These are phyloP conservation scores for Fraxinus velutina DNA, from an alignment of 305 asterid species.

Conservation along the genomic window DNA sequence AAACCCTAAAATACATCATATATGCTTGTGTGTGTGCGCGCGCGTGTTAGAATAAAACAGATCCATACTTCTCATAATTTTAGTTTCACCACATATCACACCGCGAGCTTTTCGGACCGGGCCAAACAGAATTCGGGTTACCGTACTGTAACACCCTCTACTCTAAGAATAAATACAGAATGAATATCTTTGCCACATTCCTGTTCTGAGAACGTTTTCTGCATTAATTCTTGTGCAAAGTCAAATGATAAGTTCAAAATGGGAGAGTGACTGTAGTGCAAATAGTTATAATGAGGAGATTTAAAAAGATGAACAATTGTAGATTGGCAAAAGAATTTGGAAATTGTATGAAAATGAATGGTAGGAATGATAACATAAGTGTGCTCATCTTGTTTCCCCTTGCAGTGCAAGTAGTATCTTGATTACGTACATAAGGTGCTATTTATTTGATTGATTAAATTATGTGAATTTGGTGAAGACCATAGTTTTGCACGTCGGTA, in stretches of 20 bases:
- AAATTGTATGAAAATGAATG: background rate
- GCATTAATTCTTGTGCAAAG: background rate
- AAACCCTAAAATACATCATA: background rate
- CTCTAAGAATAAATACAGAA: background rate
- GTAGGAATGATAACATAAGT: background rate
- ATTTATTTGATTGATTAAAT: background rate
- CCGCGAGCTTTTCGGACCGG: background rate
- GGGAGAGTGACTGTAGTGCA: background rate
- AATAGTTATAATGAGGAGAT: background rate
- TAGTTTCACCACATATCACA: background rate
- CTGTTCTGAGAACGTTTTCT: background rate
- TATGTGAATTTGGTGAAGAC: background rate
- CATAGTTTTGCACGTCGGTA: background rate
- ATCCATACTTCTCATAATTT: background rate
- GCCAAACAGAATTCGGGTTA: background rate
- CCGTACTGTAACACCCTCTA: background rate
- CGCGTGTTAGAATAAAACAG: background rate
- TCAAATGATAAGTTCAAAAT: background rate
- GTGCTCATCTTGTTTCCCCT: background rate
- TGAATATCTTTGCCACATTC: background rate
- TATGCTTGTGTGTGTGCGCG: background rate
- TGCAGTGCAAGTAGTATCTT: background rate
- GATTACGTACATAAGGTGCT: background rate
- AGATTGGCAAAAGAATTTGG: background rate
- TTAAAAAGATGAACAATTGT: background rate